A percentile compares a stretch with the other conserved stretches of the same genome.
Evolutionary conservation across 805 yeast genomes (phyloP).

Genomic region (Candida ipomoeae): DNA sequence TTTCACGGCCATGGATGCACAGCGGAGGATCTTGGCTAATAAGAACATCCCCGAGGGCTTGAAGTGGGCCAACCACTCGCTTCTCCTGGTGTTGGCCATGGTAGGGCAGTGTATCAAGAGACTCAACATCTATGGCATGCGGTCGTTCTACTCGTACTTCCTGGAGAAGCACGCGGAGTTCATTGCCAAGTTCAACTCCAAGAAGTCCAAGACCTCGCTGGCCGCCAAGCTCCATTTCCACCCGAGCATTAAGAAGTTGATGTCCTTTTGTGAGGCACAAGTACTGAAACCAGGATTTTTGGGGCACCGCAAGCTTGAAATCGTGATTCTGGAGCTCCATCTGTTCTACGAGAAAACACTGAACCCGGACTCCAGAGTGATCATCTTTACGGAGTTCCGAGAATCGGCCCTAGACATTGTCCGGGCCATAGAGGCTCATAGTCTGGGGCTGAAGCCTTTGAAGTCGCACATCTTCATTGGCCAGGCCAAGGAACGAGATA

Average conservation of each 20-base stretch:
- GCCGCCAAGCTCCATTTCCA: conserved; percentile 61
- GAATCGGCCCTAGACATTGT: conserved; percentile 89
- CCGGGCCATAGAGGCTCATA: conserved; percentile 58
- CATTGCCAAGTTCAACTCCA: conserved; percentile 50
- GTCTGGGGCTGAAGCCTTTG: conserved; percentile 27
- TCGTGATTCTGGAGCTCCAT: conserved; percentile 52
- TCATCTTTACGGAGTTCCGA: conserved; percentile 83
- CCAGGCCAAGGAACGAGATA: conserved; percentile 73
- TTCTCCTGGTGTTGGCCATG: conserved; percentile 58
- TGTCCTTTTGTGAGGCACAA: conserved; percentile 42
- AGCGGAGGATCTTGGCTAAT: conserved; percentile 53
- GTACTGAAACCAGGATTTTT: conserved; percentile 35
- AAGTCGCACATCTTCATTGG: conserved; percentile 90
- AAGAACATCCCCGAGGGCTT: conserved; percentile 59
- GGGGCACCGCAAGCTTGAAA: conserved; percentile 73
- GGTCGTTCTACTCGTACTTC: conserved; percentile 69
- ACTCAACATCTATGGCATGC: conserved; percentile 76
- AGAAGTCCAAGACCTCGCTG: conserved; percentile 59
- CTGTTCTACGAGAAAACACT: conserved; percentile 46
- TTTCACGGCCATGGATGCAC: conserved; percentile 66
- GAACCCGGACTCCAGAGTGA: conserved; percentile 62
- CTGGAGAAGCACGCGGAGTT: conserved; percentile 54
- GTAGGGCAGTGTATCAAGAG: conserved; percentile 70
- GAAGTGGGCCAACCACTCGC: conserved; percentile 67
- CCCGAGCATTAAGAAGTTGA: conserved; percentile 42